Evolutionary conservation across 2,329 filamentous ascomycete species (phyloP).

Genomic region (Arthroderma sp.): DNA sequence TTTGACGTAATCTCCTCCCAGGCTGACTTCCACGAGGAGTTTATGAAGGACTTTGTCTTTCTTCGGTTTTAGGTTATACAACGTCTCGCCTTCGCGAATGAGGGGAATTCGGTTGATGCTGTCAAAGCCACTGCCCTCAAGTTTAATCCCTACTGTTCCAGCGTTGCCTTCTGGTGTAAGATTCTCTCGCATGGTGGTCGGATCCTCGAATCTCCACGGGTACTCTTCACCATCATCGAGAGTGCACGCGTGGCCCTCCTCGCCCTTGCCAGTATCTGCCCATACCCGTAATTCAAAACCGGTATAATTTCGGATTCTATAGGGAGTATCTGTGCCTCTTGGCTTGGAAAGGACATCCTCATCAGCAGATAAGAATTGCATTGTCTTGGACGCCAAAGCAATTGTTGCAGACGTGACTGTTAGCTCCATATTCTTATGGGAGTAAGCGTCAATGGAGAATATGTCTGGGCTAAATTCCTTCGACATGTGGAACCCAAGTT

Average conservation of each 20-base stretch:
- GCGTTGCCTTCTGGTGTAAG: slow-evolving; percentile 71
- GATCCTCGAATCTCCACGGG: slow-evolving; percentile 94
- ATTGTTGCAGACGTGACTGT: slow-evolving; percentile 90
- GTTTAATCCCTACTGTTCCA: slow-evolving; percentile 65
- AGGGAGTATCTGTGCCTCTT: slow-evolving; percentile 79
- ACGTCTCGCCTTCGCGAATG: slow-evolving; percentile 82
- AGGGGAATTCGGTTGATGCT: slow-evolving; percentile 76
- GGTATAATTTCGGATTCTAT: slow-evolving; percentile 88
- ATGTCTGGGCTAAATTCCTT: slow-evolving; percentile 64
- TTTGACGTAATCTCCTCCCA: slow-evolving; percentile 94
- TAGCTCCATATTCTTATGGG: slow-evolving; percentile 80
- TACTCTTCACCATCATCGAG: slow-evolving; percentile 80
- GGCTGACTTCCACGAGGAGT: slow-evolving; percentile 77
- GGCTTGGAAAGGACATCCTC: slow-evolving; percentile 91
- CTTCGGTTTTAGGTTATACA: slow-evolving; percentile 81
- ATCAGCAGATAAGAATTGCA: slow-evolving; percentile 74
- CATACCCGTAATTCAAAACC: slow-evolving; percentile 82
- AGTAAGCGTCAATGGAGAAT: slow-evolving; percentile 72
- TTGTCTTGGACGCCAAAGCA: slow-evolving; percentile 81
- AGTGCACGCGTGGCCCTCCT: slow-evolving; percentile 55
- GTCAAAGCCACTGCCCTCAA: slow-evolving; percentile 92
- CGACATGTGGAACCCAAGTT: slow-evolving; percentile 78
- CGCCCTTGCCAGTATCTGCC: slow-evolving; percentile 61
- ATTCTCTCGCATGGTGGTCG: slow-evolving; percentile 90
- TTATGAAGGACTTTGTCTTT: slow-evolving; percentile 77